phyloP scores from a whole-genome alignment of 225 moss, liverwort and hornwort species.

The Marchantia paleacea region DNA sequence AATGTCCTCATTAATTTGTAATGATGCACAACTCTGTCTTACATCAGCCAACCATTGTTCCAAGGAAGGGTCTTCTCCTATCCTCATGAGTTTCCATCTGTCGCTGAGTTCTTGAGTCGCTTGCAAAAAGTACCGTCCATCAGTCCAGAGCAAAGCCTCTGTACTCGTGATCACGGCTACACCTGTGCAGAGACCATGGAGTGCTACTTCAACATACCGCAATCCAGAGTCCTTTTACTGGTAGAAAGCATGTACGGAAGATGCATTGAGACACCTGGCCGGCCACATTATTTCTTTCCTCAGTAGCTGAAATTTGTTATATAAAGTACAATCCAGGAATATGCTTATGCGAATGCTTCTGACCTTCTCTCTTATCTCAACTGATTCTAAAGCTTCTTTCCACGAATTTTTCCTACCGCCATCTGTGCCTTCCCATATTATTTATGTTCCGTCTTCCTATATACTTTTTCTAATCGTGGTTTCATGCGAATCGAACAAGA shows the following conservation, averaged over 20 bases:
- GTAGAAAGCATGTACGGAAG: background rate
- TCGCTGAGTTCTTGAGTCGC: constrained; percentile 70
- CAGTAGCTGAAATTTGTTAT: background rate
- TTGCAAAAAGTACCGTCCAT: constrained; percentile 85
- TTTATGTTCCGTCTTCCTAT: too few relatives aligned
- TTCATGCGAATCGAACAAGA: too few relatives aligned
- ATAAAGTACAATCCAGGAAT: background rate
- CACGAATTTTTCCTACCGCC: too few relatives aligned
- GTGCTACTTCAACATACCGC: background rate
- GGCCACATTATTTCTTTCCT: background rate
- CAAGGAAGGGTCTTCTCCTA: constrained; percentile 64
- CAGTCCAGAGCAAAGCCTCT: constrained; percentile 73
- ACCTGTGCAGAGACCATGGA: constrained; percentile 32
- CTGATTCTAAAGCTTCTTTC: too few relatives aligned
- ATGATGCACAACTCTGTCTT: background rate
- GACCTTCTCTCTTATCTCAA: too few relatives aligned
- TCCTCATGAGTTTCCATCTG: constrained; percentile 76
- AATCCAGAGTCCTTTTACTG: background rate
- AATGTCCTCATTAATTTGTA: background rate
- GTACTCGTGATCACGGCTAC: constrained; percentile 65
- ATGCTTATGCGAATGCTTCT: background rate
- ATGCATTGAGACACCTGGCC: background rate
- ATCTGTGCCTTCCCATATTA: too few relatives aligned
- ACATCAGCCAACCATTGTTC: constrained; percentile 84
- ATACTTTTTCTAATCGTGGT: too few relatives aligned